Evolutionary conservation across 2,329 filamentous ascomycete genomes (phyloP).

Genomic region (Ceratocystis destructans): DNA sequence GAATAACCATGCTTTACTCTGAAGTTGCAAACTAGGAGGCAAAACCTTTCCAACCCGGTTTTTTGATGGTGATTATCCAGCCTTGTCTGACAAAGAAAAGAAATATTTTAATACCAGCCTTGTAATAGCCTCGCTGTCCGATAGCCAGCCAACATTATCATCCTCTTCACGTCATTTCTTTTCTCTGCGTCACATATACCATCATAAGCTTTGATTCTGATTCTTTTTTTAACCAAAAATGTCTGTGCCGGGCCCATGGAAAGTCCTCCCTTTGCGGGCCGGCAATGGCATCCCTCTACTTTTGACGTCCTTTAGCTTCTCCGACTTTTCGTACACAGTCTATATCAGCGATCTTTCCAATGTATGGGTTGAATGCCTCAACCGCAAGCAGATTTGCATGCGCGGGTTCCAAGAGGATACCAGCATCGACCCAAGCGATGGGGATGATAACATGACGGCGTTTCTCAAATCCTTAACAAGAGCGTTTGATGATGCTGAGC

Average conservation of each 20-base stretch:
- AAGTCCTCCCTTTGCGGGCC: slow-evolving; percentile 32
- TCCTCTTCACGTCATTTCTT: neutral
- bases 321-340: slow-evolving; percentile 45
- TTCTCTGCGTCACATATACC: neutral
- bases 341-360: slow-evolving; percentile 58
- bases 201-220: neutral
- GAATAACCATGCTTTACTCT: neutral
- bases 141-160: neutral
- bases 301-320: slow-evolving; percentile 47
- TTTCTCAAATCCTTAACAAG: slow-evolving; percentile 50
- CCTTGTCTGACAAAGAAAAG: neutral
- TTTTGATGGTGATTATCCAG: neutral
- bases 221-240: slow-evolving; percentile 21
- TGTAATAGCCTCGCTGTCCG: neutral
- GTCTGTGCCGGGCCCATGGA: slow-evolving; percentile 31
- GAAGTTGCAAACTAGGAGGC: neutral
- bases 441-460: slow-evolving; percentile 50
- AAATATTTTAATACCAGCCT: too few species aligned
- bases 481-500: slow-evolving; percentile 36
- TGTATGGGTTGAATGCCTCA: slow-evolving; percentile 57
- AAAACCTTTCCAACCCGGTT: neutral
- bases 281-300: slow-evolving; percentile 42
- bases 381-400: slow-evolving; percentile 46
- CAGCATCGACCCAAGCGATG: slow-evolving; percentile 60
- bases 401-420: slow-evolving; percentile 50